phyloP scores from a whole-genome alignment of 148 eudicot genomes.

The Gaultheria prostrata region DNA sequence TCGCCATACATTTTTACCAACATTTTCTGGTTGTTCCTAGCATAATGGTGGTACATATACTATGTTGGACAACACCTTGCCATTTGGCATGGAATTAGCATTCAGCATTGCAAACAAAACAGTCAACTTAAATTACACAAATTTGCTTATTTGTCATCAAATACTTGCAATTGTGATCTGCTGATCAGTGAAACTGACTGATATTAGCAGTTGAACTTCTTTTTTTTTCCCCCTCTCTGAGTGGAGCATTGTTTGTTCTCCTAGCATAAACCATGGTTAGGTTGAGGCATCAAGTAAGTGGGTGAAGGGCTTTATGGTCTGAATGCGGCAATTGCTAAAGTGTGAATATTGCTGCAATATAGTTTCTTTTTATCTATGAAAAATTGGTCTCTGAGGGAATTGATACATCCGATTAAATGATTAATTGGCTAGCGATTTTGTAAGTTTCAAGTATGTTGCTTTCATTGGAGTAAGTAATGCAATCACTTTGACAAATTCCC shows the following conservation, averaged over 20 bases:
- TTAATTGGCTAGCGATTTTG: not conserved
- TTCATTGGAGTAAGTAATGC: not conserved
- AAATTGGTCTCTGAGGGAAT: not conserved
- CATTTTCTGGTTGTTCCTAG: not conserved
- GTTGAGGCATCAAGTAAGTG: not conserved
- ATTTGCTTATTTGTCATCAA: not conserved
- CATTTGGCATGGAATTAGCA: not conserved
- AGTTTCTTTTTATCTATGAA: not conserved
- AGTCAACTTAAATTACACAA: not conserved
- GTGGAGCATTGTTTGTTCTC: not conserved
- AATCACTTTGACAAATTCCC: not conserved
- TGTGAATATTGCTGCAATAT: not conserved
- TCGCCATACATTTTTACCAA: not conserved
- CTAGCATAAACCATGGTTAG: not conserved
- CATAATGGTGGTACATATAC: no score
- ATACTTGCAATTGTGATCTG: not conserved
- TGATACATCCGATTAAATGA: not conserved
- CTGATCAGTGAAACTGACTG: not conserved
- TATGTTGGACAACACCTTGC: not conserved
- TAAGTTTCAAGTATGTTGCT: not conserved
- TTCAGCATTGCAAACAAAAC: conserved; percentile 10
- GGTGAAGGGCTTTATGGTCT: not conserved
- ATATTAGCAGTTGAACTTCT: not conserved
- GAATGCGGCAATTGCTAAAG: not conserved
- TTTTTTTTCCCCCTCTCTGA: not conserved